A percentile compares a stretch with the other conserved stretches of the same genome.
Conservation (phyloP, 768 basidiomycete genomes). For the Tulasnella sp. region DNA sequence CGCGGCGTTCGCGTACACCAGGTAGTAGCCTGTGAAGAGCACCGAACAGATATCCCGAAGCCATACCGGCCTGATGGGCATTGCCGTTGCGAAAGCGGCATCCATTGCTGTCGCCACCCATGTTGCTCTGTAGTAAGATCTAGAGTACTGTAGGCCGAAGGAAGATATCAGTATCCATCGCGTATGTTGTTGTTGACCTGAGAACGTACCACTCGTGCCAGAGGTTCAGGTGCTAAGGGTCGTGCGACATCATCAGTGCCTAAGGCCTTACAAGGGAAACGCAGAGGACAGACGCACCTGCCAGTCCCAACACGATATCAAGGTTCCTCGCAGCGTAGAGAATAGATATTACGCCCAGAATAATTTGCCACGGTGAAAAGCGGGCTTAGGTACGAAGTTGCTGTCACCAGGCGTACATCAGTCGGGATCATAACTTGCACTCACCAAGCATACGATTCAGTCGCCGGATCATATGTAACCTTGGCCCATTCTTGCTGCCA, state of each 20-base stretch:
- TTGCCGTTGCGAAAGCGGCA: constrained; percentile 92
- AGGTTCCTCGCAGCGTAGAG: constrained; percentile 77
- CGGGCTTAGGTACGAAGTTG: constrained; percentile 36
- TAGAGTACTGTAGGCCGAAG: constrained; percentile 53
- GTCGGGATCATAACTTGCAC: constrained; percentile 22
- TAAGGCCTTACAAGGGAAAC: not conserved
- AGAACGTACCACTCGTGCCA: constrained; percentile 66
- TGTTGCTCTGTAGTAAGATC: constrained; percentile 90
- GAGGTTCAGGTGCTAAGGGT: constrained; percentile 74
- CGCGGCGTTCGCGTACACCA: constrained; percentile 77
- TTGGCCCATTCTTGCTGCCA: constrained; percentile 54
- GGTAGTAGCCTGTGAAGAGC: constrained; percentile 81
- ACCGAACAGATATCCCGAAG: constrained; percentile 77
- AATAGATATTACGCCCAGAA: constrained; percentile 73
- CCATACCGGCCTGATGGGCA: constrained; percentile 88
- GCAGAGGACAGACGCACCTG: too few species aligned
- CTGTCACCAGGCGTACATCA: too few species aligned
- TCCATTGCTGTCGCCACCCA: constrained; percentile 94
- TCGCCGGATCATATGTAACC: constrained; percentile 50
- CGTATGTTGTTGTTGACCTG: not conserved
- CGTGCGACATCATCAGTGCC: not conserved
- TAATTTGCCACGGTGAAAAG: constrained; percentile 94
- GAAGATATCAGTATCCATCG: constrained; percentile 5
- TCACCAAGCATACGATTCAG: constrained; percentile 51
- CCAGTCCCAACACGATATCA: constrained; percentile 75